Base-by-base conservation (phyloP, 257 asterid species). In the Ballota nigra region DNA sequence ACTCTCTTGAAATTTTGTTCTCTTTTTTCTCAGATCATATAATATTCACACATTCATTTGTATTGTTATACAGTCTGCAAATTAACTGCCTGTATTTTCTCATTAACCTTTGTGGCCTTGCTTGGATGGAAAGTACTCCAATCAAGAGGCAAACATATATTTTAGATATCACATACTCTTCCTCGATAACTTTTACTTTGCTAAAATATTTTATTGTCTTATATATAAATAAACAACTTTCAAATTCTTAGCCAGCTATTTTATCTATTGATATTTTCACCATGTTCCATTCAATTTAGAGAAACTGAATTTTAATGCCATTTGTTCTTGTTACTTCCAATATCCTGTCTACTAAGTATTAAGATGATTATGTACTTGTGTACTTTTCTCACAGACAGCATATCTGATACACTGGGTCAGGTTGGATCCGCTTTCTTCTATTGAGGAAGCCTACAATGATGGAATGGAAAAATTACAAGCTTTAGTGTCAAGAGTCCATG, bases 351-450 rank as follows among this genome's bases (percentile, higher is more conserved):
- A 59, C 52, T 71, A 34, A 63, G 58, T 52, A 28, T 62, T 58
- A 20, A n/a, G 57, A 57, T 67, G 23, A 70, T 63, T 34, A 66
- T 13, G 41, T 28, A 16, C 36, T 62, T 22, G 43, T 53, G 20
- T 47, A 22, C 61, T 68, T 77, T 47, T 74, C 68, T 81, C 77
- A 62, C 92, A 94, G 97, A 89, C 82, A 94, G 99, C 95, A 55
- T 83, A 80, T 81, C 86, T 94, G 73, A 91, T 94, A 72, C 99
- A 94, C 80, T 94, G 99, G 99, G 99, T 94, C 82, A 79, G 91
- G 77, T 79, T 89, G 86, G 97, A 94, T 77, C 89, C 69, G 62
- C 92, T 81, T 62, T 81, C 88, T 67, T 87, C 96, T 33, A 86
- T 84, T 63, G 92, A 89, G 60, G 96, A 85, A 72, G 99, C 99